Evolutionary conservation across 192 early-diverging fungal genomes (phyloP), one percentile per base, ranked within the genome.

Genomic region (Podila epigama): DNA sequence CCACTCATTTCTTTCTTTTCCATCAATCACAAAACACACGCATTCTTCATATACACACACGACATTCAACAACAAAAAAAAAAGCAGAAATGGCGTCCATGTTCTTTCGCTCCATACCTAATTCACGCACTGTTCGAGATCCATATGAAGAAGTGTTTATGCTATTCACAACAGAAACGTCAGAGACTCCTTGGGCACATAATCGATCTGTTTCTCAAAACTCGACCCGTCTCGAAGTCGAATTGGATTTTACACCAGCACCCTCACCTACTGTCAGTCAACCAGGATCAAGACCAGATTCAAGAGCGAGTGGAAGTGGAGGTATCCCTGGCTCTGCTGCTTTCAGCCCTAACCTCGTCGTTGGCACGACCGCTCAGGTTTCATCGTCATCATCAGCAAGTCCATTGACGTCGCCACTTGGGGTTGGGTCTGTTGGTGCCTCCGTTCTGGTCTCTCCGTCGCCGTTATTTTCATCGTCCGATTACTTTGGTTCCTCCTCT

Each of bases 61-160:
- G 5, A 13, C 5, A 13, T 13, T 51, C 31, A 15, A n/a, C 18
- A 15, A 4, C 27, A 9, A 29, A 31, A 8, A 13, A 13, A 9
- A 16, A n/a, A 15, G 12, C 18, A 2, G 5, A 9, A 50, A 75
- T 75, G 71, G 41, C 72, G 4, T 39, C 60, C 10, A 4, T 57
- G 31, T 77, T 77, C 66, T 77, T 77, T 16, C 64, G 28, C 29
- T 77, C 72, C 25, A 68, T 77, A 28, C 72, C 72, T 3, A 34
- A 42, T 20, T 32, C 72, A 3, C 37, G 58, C 44, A 1, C 33
- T 1, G 55, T 77, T 27, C 54, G 44, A 37, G 72, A 77, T 18
- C 64, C 71, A 16, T 75, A 75, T 36, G 72, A 77, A 41, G 72
- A 77, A 42, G 72, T 77, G 52, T 77, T 77, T 53, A 48, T 51